These are phyloP conservation scores for Apiotrichum mycotoxinovorans DNA, from an alignment of 1,284 basidiomycete genomes.

Conservation along the genomic window DNA sequence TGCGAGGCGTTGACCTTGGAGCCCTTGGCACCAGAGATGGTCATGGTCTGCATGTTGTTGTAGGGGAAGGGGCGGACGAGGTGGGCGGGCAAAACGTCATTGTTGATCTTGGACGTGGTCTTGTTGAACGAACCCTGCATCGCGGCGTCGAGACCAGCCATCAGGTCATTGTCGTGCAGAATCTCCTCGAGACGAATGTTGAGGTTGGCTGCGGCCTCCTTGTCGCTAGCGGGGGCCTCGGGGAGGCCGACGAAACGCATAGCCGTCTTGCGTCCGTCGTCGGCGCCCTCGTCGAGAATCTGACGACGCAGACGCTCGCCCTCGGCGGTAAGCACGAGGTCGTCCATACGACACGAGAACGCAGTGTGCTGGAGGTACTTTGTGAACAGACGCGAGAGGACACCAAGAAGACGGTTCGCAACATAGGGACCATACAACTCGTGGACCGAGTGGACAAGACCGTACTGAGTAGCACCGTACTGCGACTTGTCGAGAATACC, in stretches of 20 bases:
- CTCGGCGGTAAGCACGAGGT: constrained; percentile 79
- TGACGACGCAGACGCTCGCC: constrained; percentile 71
- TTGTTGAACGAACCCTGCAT: constrained; percentile 88
- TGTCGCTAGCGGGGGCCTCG: constrained; percentile 67
- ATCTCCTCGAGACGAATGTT: constrained; percentile 76
- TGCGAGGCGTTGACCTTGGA: constrained; percentile 96
- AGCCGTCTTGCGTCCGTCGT: constrained; percentile 79
- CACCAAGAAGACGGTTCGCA: constrained; percentile 87
- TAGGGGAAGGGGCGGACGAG: constrained; percentile 90
- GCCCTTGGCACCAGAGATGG: constrained; percentile 95
- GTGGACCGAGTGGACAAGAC: constrained; percentile 96
- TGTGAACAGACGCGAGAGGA: constrained; percentile 90
- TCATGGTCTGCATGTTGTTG: constrained; percentile 99
- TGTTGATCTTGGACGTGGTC: constrained; percentile 80
- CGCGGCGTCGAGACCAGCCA: constrained; percentile 89
- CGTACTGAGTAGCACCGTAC: constrained; percentile 93
- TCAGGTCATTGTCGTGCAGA: constrained; percentile 93
- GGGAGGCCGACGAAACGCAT: constrained; percentile 60
- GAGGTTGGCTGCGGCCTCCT: constrained; percentile 53
- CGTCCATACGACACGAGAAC: constrained; percentile 99
- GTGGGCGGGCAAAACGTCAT: constrained; percentile 83
- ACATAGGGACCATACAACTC: constrained; percentile 91
- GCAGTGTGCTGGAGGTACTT: constrained; percentile 96
- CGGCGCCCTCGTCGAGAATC: constrained; percentile 66
- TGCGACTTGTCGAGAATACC: constrained; percentile 97